Evolutionary conservation across 169 alveolate species (phyloP).

Genomic region (Pseudocohnilembus persalinus): DNA sequence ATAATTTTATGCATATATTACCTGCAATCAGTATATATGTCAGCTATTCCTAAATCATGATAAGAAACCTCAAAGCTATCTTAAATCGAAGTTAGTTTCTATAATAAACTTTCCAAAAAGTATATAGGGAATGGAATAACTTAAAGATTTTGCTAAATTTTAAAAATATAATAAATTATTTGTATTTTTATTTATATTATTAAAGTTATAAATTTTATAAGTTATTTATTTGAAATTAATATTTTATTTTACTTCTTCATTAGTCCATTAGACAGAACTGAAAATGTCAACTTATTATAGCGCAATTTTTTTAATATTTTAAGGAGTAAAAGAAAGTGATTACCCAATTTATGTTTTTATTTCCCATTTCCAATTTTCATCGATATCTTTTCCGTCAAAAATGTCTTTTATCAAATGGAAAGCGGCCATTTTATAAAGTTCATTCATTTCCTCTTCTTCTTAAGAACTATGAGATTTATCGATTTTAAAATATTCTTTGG

Average conservation of each 20-base stretch:
- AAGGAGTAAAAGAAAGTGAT: background rate
- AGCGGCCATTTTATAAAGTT: background rate
- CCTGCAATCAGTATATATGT: background rate
- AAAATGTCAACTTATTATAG: background rate
- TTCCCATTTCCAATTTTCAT: background rate
- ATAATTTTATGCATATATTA: no score
- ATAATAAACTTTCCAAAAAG: background rate
- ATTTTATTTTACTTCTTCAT: background rate
- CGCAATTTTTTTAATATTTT: no score
- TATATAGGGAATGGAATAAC: background rate
- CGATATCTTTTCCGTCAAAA: background rate
- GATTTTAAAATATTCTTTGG: background rate
- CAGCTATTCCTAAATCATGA: background rate
- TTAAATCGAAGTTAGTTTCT: background rate
- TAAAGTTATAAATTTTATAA: no score
- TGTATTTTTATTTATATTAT: no score
- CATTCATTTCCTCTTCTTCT: background rate
- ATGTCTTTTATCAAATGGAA: background rate
- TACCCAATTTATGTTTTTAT: no score
- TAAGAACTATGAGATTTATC: background rate
- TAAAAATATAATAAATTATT: no score
- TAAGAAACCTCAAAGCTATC: background rate
- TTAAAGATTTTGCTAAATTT: background rate
- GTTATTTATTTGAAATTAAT: background rate
- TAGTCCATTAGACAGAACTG: background rate